Conservation (phyloP, 2,329 filamentous ascomycete species). For the Paracamarosporium sp. region DNA sequence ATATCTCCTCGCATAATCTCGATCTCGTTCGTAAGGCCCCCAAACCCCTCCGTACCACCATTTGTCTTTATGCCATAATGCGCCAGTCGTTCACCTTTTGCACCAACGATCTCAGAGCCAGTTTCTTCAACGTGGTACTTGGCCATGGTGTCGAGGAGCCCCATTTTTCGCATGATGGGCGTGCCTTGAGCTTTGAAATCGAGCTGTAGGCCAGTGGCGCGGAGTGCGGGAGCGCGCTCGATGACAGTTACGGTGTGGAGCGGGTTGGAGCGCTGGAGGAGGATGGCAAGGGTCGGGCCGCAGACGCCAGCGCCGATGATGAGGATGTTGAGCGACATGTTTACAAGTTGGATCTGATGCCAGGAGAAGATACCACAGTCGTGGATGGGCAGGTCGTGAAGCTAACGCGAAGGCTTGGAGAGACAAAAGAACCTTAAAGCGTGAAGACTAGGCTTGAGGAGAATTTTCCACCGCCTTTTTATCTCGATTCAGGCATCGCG, state of each 20-base stretch:
- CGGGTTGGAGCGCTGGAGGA: constrained; percentile 52
- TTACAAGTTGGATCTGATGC: neutral
- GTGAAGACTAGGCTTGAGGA: neutral
- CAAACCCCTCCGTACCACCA: constrained; percentile 37
- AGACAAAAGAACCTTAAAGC: neutral
- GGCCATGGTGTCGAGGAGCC: constrained; percentile 45
- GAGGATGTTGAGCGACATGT: constrained; percentile 33
- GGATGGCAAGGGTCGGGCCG: constrained; percentile 55
- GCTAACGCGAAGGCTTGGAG: neutral
- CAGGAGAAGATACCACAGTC: neutral
- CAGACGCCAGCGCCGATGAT: constrained; percentile 35
- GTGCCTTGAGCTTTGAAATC: constrained; percentile 54
- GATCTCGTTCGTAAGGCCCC: constrained; percentile 30
- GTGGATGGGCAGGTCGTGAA: neutral
- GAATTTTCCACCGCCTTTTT: neutral
- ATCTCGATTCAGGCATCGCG: neutral
- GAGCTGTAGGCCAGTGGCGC: constrained; percentile 54
- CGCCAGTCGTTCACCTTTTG: constrained; percentile 21
- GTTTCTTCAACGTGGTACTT: constrained; percentile 44
- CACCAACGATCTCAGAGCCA: constrained; percentile 46
- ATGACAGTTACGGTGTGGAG: constrained; percentile 47
- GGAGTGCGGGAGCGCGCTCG: constrained; percentile 51
- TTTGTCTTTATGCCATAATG: constrained; percentile 18
- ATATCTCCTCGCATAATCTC: constrained; percentile 63
- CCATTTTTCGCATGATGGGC: constrained; percentile 49